Evolutionary conservation across 192 early-diverging fungal species (phyloP).

Genomic region (Umbelopsis sp.): DNA sequence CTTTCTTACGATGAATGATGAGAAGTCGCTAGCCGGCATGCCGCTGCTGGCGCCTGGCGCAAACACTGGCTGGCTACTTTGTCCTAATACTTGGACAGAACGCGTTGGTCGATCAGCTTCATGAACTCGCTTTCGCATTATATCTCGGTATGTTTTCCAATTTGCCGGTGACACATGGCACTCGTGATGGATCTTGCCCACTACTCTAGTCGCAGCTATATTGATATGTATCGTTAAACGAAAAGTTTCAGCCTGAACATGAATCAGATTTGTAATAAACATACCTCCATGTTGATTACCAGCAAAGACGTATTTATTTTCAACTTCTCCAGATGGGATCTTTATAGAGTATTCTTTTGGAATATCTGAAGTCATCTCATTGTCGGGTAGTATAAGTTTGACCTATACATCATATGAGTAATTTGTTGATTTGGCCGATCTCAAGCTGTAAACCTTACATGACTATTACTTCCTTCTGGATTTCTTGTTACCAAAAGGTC

Average conservation of each 20-base stretch:
- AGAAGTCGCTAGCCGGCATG: slow-evolving; percentile 38
- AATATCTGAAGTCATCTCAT: slow-evolving; percentile 58
- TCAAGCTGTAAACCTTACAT: not conserved
- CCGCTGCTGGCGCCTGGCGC: slow-evolving; percentile 42
- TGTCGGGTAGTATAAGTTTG: slow-evolving; percentile 70
- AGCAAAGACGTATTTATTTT: slow-evolving; percentile 81
- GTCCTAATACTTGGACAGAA: slow-evolving; percentile 51
- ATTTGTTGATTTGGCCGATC: not conserved
- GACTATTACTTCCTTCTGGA: not conserved
- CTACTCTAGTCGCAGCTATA: slow-evolving; percentile 56
- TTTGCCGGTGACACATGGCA: slow-evolving; percentile 66
- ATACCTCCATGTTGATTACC: slow-evolving; percentile 55
- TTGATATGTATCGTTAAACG: slow-evolving; percentile 32
- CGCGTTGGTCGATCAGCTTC: slow-evolving; percentile 58
- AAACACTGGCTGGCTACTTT: slow-evolving; percentile 50
- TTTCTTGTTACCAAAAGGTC: slow-evolving; percentile 4
- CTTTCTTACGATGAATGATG: slow-evolving; percentile 31
- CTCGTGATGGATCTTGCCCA: slow-evolving; percentile 75
- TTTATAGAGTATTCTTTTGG: slow-evolving; percentile 87
- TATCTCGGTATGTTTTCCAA: slow-evolving; percentile 61
- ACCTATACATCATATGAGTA: slow-evolving; percentile 43
- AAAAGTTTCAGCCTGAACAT: not conserved
- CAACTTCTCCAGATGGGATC: slow-evolving; percentile 66
- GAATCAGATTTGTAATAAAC: slow-evolving; percentile 21
- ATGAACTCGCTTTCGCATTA: slow-evolving; percentile 67